Evolutionary conservation across 495 filamentous ascomycete species (phyloP), one percentile per base, ranked within the genome.

Genomic region (Pseudevernia furfuracea): DNA sequence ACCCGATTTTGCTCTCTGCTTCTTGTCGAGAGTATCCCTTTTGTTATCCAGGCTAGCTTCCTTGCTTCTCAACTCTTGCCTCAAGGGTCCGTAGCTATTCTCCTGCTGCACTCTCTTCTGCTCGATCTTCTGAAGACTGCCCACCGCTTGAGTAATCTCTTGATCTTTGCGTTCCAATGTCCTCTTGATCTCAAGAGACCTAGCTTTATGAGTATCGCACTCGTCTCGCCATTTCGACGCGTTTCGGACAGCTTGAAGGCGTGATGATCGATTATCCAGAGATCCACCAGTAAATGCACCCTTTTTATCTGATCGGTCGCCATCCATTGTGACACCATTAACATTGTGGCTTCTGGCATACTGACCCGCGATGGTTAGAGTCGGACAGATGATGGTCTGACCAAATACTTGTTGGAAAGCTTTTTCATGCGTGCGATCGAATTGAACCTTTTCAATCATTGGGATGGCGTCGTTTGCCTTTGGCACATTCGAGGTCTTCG

Each of bases 331-430:
- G 64, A 97, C 95, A 30, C 91, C 93, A 70, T 88, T 92, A 44
- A 97, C 87, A 37, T 88, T 89, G 66, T 97, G 92, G 63, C 86
- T 92, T 67, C 93, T 84, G 15, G 94, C 90, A 71, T 96, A 97
- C 70, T 96, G 89, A 12, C 88, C 83, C 10, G 90, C 91, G 60
- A 96, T 82, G 52, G 88, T 81, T 21, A 99, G 78, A 70, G 89
- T 93, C 4, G 92, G 92, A 68, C 95, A 97, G 66, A 99, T 86
- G 61, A 97, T 90, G 3, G 92, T 96, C 70, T 92, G 94, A 28
- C 92, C 94, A 77, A 99, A 97, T 8, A 97, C 89, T 68, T 96
- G 91, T 69, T 88, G 84, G 73, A 97, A 92, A 0, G 94, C 94
- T 66, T 84, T 86, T 58, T 93, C 90, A 67, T 89, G 96, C 52